Evolutionary conservation across 768 basidiomycete genomes (phyloP).

Genomic region (Fibroporia radiculosa): DNA sequence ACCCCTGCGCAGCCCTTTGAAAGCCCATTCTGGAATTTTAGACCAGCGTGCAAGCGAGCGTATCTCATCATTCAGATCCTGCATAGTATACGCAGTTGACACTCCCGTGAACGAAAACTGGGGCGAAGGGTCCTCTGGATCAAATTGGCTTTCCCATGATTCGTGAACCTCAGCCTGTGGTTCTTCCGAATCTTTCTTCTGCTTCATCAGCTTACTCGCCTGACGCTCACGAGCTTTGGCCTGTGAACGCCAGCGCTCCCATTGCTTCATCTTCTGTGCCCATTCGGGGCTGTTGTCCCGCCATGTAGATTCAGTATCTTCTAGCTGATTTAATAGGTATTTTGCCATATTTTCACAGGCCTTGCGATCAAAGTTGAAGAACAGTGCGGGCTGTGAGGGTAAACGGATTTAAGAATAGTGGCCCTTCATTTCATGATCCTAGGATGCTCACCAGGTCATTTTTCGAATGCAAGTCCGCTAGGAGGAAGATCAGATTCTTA

Average conservation of each 20-base stretch:
- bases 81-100: slow-evolving; percentile 33
- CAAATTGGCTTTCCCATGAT: slow-evolving; percentile 47
- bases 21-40: slow-evolving; percentile 33
- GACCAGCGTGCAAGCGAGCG: slow-evolving; percentile 27
- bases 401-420: too few relatives aligned
- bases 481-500: slow-evolving; percentile 40
- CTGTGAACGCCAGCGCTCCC: slow-evolving; percentile 39
- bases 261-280: slow-evolving; percentile 42
- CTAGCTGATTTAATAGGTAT: slow-evolving; percentile 28
- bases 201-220: slow-evolving; percentile 33
- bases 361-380: slow-evolving; percentile 59
- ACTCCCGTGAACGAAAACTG: slow-evolving; percentile 54
- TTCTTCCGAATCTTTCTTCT: slow-evolving; percentile 28
- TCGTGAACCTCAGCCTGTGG: slow-evolving; percentile 15
- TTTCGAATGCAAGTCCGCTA: slow-evolving; percentile 48
- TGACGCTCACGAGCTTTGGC: slow-evolving; percentile 42
- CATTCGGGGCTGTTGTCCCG: slow-evolving; percentile 36
- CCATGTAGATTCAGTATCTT: slow-evolving; percentile 43
- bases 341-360: slow-evolving; percentile 49
- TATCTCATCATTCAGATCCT: slow-evolving; percentile 44
- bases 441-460: slow-evolving; percentile 50
- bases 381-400: slow-evolving; percentile 62
- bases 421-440: too few relatives aligned
- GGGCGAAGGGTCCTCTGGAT: slow-evolving; percentile 48
- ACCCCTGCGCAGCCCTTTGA: slow-evolving; percentile 45